Base-by-base conservation (phyloP, 345 rosid species). In the Anastatica hierochuntica region DNA sequence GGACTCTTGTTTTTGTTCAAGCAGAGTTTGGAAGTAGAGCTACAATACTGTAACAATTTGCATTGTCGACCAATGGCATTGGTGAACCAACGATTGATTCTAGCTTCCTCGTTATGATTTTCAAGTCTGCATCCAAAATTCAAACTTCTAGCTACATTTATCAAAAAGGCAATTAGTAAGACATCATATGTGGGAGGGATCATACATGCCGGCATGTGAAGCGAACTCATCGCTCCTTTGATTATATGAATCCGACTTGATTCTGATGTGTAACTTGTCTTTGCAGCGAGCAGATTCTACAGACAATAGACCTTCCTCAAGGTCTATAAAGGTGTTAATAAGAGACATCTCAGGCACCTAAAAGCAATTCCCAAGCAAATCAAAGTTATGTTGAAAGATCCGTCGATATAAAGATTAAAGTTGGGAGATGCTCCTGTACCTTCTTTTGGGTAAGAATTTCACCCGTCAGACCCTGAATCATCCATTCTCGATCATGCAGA, bases 261-360 rank as follows among this genome's bases (percentile, higher is more conserved):
- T 62, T 65, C 66, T 70, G 69, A 92, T 83, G 64, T 60, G 73
- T 67, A 88, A 56, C 67, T 81, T 83, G 62, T 23, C 74, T 66
- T 72, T 65, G 69, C 85, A 84, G 43, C 41, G 67, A 26, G 82
- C 72, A 12, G 96, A 79, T 49, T 82, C 72, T 9, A 84, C 84
- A 64, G 50, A 65, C 71, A 92, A 58, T 46, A 71, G 19, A 19
- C 77, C 84, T 67, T 41, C 70, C 30, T 75, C 63, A 58, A 82
- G 84, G 76, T 88, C 81, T 51, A 92, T 74, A 35, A 30, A 75
- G 62, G 98, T 76, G 38, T 51, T 79, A 48, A 92, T 72, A 43
- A 78, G 78, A 81, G 77, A 75, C 90, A 92, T 76, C 59, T 80
- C 89, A 48, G 90, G 95, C 71, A 88, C 96, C 98, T 90, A 70